phyloP scores from a whole-genome alignment of 2,329 filamentous ascomycete genomes.

The Cladosporium phlei region DNA sequence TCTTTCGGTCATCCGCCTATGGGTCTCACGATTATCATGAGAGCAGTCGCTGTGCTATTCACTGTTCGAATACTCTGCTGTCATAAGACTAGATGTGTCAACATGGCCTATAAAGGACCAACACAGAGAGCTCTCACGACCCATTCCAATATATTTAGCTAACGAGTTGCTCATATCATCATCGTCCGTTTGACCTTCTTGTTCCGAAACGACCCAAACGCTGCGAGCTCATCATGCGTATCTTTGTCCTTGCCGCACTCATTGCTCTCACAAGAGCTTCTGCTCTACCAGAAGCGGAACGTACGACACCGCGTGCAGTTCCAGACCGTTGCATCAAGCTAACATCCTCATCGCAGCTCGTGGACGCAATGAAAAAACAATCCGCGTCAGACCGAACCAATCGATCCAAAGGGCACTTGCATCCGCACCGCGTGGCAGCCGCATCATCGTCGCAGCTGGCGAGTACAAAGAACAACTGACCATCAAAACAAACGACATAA shows the following conservation, averaged over 20 bases:
- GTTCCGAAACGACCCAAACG: too few relatives aligned
- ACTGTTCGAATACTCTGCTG: too few relatives aligned
- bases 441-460: conserved; percentile 33
- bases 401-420: conserved; percentile 33
- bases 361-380: not conserved
- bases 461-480: conserved; percentile 34
- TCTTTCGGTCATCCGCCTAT: not conserved
- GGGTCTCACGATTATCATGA: conserved; percentile 8
- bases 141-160: too few relatives aligned
- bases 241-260: not conserved
- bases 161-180: too few relatives aligned
- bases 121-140: too few relatives aligned
- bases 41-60: not conserved
- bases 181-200: too few relatives aligned
- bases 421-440: conserved; percentile 26
- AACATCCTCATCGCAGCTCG: not conserved
- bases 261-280: not conserved
- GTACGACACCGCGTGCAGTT: not conserved
- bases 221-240: conserved; percentile 6
- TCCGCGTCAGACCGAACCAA: conserved; percentile 10
- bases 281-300: conserved; percentile 3
- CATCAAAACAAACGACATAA: conserved; percentile 34
- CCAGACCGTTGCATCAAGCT: not conserved
- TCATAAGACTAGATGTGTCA: too few relatives aligned
- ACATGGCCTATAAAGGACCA: too few relatives aligned